Evolutionary conservation across 495 filamentous ascomycete species (phyloP).

Genomic region (Aspergillus leporis): DNA sequence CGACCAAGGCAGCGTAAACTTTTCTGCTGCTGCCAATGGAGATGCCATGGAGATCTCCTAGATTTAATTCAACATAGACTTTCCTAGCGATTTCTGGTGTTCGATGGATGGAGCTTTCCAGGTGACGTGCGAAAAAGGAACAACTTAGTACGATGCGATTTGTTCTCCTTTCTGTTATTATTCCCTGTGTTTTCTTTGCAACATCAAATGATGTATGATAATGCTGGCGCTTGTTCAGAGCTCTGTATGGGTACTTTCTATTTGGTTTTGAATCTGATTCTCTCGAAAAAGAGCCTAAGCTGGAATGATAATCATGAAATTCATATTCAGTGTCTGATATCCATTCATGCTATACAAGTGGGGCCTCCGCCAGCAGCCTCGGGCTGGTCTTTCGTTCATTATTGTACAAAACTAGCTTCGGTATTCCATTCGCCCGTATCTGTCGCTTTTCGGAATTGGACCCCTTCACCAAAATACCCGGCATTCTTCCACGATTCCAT

Average conservation of each 20-base stretch:
- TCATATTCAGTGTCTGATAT: constrained; percentile 16
- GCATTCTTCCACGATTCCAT: constrained; percentile 89
- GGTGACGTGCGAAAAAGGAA: constrained; percentile 10
- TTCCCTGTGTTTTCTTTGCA: constrained; percentile 29
- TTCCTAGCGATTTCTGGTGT: constrained; percentile 22
- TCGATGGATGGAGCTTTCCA: constrained; percentile 22
- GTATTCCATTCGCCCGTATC: constrained; percentile 62
- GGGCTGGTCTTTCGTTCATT: neutral
- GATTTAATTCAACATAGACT: constrained; percentile 28
- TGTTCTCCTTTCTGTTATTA: constrained; percentile 20
- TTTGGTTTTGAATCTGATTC: constrained; percentile 33
- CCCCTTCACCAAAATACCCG: constrained; percentile 92
- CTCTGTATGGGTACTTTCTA: constrained; percentile 23
- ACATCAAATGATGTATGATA: constrained; percentile 49
- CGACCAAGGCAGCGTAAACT: constrained; percentile 74
- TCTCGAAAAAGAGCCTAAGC: constrained; percentile 18
- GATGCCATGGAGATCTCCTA: constrained; percentile 85
- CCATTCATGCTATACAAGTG: constrained; percentile 13
- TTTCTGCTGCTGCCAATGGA: constrained; percentile 65
- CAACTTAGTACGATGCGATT: constrained; percentile 23
- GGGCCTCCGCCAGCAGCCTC: neutral
- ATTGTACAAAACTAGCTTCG: constrained; percentile 61
- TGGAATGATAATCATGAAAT: constrained; percentile 25
- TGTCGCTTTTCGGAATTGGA: constrained; percentile 75
- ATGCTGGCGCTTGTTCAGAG: constrained; percentile 42